These are phyloP conservation scores for Tetradesmus lagerheimii DNA, from an alignment of 139 green algal species.

Conservation along the genomic window DNA sequence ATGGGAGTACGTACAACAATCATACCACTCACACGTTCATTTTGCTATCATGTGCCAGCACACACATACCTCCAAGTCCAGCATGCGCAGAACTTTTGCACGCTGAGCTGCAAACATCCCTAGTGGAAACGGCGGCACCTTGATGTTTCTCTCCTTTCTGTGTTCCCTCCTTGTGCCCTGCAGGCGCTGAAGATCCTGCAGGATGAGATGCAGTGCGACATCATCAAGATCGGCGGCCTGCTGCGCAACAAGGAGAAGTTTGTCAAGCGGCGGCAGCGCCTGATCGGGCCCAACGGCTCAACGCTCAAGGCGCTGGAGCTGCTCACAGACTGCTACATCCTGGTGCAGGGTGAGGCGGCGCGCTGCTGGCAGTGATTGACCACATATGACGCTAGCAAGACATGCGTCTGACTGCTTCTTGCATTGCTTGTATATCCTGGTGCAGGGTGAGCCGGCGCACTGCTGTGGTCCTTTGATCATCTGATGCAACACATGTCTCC, in stretches of 20 bases:
- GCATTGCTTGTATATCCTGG: neutral
- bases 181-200: constrained; percentile 95
- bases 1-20: no score
- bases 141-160: no score
- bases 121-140: neutral
- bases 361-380: no score
- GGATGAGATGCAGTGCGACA: constrained; percentile 96
- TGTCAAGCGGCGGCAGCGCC: constrained; percentile 96
- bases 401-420: neutral
- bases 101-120: no score
- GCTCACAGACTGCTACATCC: constrained; percentile 97
- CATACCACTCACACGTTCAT: no score
- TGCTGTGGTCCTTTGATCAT: no score
- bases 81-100: no score
- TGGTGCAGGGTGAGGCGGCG: constrained; percentile 84
- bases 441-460: neutral
- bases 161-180: neutral
- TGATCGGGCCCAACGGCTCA: constrained; percentile 96
- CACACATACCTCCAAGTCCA: no score
- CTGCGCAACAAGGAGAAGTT: constrained; percentile 86
- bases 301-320: constrained; percentile 99
- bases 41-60: no score
- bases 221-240: constrained; percentile 98
- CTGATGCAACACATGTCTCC: no score
- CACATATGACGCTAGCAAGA: no score